Evolutionary conservation across 768 basidiomycete genomes (phyloP).

Genomic region (Suillus brevipes): DNA sequence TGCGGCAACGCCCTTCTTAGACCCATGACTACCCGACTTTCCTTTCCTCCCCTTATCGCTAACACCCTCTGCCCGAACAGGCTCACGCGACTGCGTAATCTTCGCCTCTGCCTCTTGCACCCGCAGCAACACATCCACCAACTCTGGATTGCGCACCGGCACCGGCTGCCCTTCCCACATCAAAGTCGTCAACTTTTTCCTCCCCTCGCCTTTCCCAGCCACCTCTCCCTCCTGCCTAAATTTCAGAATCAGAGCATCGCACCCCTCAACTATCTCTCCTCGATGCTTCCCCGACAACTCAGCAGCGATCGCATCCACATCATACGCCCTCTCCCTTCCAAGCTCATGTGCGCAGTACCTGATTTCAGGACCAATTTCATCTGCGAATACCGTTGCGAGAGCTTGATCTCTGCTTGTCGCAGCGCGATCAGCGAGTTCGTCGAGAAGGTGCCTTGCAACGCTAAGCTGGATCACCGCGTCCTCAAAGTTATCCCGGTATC

Average conservation of each 20-base stretch:
- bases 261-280: conserved; percentile 63
- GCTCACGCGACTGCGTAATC: conserved; percentile 42
- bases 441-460: conserved; percentile 74
- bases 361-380: conserved; percentile 89
- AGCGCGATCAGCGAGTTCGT: conserved; percentile 61
- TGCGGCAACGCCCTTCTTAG: conserved; percentile 78
- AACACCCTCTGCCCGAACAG: conserved; percentile 27
- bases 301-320: conserved; percentile 71
- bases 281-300: conserved; percentile 60
- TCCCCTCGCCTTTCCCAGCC: conserved; percentile 38
- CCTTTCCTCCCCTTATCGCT: conserved; percentile 33
- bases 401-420: conserved; percentile 84
- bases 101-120: conserved; percentile 76
- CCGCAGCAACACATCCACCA: conserved; percentile 82
- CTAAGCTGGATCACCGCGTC: conserved; percentile 74
- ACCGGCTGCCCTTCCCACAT: conserved; percentile 83
- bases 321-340: conserved; percentile 76
- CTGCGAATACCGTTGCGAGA: conserved; percentile 77
- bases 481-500: conserved; percentile 74
- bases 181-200: conserved; percentile 59
- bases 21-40: conserved; percentile 39
- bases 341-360: conserved; percentile 90
- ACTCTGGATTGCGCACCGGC: conserved; percentile 85
- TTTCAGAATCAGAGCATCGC: conserved; percentile 51
- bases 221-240: conserved; percentile 46